These are phyloP conservation scores for Tulasnella sp. DNA, from an alignment of 768 basidiomycete species.

Conservation along the genomic window DNA sequence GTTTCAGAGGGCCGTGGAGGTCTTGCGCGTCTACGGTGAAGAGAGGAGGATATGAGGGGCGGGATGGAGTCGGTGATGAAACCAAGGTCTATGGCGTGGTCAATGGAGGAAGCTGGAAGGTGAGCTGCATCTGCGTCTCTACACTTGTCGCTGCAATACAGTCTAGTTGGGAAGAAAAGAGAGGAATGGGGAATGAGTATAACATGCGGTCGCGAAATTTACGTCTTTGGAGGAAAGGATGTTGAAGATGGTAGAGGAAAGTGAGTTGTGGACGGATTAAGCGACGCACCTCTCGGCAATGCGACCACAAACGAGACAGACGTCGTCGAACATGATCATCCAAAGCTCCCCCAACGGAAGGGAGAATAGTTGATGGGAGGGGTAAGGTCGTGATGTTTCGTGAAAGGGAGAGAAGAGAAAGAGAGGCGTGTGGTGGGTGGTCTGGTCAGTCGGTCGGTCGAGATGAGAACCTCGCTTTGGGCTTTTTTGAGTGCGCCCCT, in stretches of 20 bases:
- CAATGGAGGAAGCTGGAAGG: constrained; percentile 8
- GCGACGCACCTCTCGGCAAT: constrained; percentile 10
- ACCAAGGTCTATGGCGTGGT: constrained; percentile 16
- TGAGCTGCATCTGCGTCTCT: constrained; percentile 16
- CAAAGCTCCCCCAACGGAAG: not conserved
- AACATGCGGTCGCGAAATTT: no score
- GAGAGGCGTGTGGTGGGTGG: no score
- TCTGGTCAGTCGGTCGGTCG: no score
- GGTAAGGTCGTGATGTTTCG: not conserved
- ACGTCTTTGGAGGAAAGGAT: no score
- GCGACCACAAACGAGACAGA: constrained; percentile 14
- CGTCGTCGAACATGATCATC: constrained; percentile 13
- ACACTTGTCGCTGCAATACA: constrained; percentile 20
- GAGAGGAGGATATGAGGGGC: constrained; percentile 8
- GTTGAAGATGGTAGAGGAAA: not conserved
- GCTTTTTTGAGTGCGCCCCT: no score
- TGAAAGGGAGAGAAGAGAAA: not conserved
- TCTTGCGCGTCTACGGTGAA: not conserved
- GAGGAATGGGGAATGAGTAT: no score
- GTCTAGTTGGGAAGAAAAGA: constrained; percentile 3
- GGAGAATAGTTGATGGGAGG: not conserved
- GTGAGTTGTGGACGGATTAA: not conserved
- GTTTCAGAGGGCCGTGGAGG: not conserved
- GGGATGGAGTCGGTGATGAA: constrained; percentile 16
- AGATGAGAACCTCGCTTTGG: no score